Evolutionary conservation across 2,329 filamentous ascomycete genomes (phyloP), one percentile per base, ranked within the genome.

Genomic region (Chaetoscypha palmicola): DNA sequence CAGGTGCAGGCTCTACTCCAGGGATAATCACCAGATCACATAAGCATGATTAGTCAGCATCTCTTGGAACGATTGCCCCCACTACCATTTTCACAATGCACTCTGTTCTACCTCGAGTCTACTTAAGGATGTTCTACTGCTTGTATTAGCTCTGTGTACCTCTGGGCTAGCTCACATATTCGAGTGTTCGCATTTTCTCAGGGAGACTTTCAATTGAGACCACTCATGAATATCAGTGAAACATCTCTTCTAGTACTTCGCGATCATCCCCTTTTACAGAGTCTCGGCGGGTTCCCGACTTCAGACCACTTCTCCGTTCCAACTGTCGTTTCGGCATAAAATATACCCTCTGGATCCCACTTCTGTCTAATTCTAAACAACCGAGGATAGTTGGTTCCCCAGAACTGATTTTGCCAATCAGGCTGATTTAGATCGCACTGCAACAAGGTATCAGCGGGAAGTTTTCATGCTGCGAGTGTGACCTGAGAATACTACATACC

Each of bases 251-350:
- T 7, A 28, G 7, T 28, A 4, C 21, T 43, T 32, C 14, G 35
- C n/a, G 2, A 28, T 34, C 16, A 34, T 4, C 10, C 4, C 19
- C 19, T 34, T 16, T 34, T 34, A 16, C 32, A 34, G 9, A 34
- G 17, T 19, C 17, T 34, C n/a, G 32, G 32, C 16, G 32, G 32
- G 9, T 34, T 16, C 10, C 32, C 32, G 19, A 34, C 12, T 17
- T 34, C 32, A 16, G 32, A 16, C 72, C 72, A 76, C 19, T 54
- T 54, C 38, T 77, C 73, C 42, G 70, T 73, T 0, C 72, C 73
- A 1, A 77, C 73, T 2, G 63, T 68, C 11, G 65, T 69, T 5
- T 54, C 53, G 12, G 66, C 70, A 39, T 72, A 72, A 24, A 72
- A 73, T 7, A 77, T 44, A 2, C 58, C 55, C 1, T 61, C 34